Percentiles rank a stretch among this genome's conserved stretches.
These are phyloP conservation scores for Mallotus nudiflorus DNA, from an alignment of 345 rosid genomes.

Conservation along the genomic window DNA sequence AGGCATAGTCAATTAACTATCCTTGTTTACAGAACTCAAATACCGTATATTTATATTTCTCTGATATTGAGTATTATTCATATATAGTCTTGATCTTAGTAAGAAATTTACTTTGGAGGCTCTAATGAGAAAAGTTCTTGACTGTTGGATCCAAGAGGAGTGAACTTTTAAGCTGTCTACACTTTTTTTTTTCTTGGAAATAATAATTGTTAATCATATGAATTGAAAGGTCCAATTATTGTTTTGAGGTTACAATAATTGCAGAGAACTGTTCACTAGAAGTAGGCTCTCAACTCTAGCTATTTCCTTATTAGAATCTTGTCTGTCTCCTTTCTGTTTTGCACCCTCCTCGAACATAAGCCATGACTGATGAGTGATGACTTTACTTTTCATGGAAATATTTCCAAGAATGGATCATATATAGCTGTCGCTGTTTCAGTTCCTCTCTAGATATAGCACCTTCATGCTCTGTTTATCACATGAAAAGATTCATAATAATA, in stretches of 20 bases:
- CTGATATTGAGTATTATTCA: background rate
- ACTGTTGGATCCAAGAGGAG: background rate
- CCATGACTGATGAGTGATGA: background rate
- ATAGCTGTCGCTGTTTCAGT: background rate
- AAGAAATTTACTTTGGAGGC: background rate
- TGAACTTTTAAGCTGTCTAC: no score
- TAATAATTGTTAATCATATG: conserved; percentile 13
- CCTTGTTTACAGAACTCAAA: background rate
- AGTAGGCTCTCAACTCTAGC: background rate
- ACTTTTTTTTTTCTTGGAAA: background rate
- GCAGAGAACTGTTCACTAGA: conserved; percentile 32
- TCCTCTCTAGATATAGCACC: no score
- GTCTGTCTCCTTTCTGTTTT: no score
- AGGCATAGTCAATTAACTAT: conserved; percentile 40
- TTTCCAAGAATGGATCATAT: background rate
- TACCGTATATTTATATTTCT: background rate
- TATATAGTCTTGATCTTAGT: background rate
- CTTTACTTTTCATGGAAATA: background rate
- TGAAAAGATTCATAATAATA: background rate
- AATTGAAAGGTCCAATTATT: conserved; percentile 43
- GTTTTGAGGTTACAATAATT: conserved; percentile 44
- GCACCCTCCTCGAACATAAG: no score
- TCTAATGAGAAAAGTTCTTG: background rate
- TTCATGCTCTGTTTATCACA: no score
- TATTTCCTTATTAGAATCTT: no score